phyloP scores from a whole-genome alignment of 148 eudicot genomes.

The Persicaria maculosa region DNA sequence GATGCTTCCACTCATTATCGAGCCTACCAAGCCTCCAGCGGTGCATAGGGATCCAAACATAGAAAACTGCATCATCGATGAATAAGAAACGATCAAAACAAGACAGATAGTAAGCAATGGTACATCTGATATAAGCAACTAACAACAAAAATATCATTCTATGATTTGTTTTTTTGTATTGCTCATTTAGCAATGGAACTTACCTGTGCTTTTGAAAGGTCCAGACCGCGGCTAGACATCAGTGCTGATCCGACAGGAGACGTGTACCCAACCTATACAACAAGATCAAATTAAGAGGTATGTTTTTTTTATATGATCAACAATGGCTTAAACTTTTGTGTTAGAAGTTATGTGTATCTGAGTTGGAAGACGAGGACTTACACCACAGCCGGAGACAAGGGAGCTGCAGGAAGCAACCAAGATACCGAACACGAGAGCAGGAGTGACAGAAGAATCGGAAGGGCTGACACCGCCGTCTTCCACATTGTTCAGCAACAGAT shows the following conservation, averaged over 20 bases:
- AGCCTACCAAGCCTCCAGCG: slow-evolving; percentile 26
- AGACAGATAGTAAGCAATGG: not conserved
- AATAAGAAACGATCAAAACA: not conserved
- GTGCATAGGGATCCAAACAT: slow-evolving; percentile 25
- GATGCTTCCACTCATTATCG: slow-evolving; percentile 25
- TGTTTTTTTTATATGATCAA: not conserved
- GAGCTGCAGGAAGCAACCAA: slow-evolving; percentile 32
- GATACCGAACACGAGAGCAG: slow-evolving; percentile 29
- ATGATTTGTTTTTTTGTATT: not conserved
- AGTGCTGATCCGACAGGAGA: slow-evolving; percentile 19
- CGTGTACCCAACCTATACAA: slow-evolving; percentile 17
- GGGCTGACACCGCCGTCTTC: not conserved
- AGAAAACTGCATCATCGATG: slow-evolving; percentile 25
- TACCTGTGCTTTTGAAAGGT: slow-evolving; percentile 17
- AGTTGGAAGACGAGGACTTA: slow-evolving; percentile 17
- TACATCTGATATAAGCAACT: not conserved
- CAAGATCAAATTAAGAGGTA: not conserved
- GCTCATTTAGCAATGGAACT: not conserved
- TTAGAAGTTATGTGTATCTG: not conserved
- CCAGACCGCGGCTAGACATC: slow-evolving; percentile 5
- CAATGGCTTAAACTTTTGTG: not conserved
- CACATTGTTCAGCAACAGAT: not conserved
- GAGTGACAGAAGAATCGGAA: slow-evolving; percentile 18
- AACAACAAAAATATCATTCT: not conserved
- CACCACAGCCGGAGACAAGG: slow-evolving; percentile 31